Conservation (phyloP, 805 yeast species). For the Suhomyces tanzawaensis region DNA sequence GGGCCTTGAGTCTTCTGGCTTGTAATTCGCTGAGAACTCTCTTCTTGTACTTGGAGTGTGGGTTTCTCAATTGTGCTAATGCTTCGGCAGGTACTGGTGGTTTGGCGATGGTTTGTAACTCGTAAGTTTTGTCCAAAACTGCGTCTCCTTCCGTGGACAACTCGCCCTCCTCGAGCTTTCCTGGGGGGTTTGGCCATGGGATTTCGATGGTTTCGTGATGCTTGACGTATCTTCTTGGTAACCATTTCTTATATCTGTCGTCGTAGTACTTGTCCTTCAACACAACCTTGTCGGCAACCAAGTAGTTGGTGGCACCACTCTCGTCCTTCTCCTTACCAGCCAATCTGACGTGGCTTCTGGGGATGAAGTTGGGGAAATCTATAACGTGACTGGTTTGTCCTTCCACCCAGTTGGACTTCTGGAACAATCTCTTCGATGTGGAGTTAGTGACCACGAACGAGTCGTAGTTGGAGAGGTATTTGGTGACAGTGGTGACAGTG, state of each 20-base stretch:
- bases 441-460: slow-evolving; percentile 67
- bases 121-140: slow-evolving; percentile 71
- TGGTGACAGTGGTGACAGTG: slow-evolving; percentile 64
- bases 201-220: slow-evolving; percentile 67
- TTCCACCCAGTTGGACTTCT: slow-evolving; percentile 68
- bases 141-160: slow-evolving; percentile 55
- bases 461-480: slow-evolving; percentile 59
- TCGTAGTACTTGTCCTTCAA: slow-evolving; percentile 73
- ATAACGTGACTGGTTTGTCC: slow-evolving; percentile 71
- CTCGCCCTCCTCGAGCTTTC: slow-evolving; percentile 51
- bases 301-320: slow-evolving; percentile 59
- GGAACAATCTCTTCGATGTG: slow-evolving; percentile 63
- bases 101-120: slow-evolving; percentile 62
- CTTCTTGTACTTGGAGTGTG: slow-evolving; percentile 65
- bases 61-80: slow-evolving; percentile 69
- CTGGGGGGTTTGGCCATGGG: slow-evolving; percentile 84
- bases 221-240: slow-evolving; percentile 76
- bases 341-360: slow-evolving; percentile 60
- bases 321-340: slow-evolving; percentile 76
- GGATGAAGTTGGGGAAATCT: slow-evolving; percentile 64
- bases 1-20: slow-evolving; percentile 60
- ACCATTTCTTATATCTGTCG: slow-evolving; percentile 62
- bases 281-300: slow-evolving; percentile 74
- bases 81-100: slow-evolving; percentile 71
- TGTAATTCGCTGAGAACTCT: slow-evolving; percentile 55